Evolutionary conservation across 2,329 filamentous ascomycete genomes (phyloP).

Genomic region (Fusarium sp.): DNA sequence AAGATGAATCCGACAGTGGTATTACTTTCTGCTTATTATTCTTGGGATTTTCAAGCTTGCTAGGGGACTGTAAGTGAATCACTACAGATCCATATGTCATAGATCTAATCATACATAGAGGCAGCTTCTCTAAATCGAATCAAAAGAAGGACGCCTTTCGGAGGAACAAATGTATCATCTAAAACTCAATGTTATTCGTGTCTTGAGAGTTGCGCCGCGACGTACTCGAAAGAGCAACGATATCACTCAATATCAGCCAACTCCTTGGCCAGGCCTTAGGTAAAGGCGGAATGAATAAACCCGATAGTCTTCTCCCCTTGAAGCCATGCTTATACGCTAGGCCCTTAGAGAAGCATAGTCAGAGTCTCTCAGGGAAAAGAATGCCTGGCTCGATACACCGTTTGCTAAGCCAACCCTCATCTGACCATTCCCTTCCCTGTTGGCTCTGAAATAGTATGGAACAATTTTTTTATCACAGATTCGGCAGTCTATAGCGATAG

Average conservation of each 20-base stretch:
- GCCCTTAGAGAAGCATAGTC: not conserved
- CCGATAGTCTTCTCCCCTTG: not conserved
- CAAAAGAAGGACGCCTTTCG: not conserved
- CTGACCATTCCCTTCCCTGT: slow-evolving; percentile 21
- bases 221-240: not conserved
- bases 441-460: slow-evolving; percentile 17
- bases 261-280: not conserved
- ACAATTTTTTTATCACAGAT: not conserved
- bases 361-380: slow-evolving; percentile 12
- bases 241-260: not conserved
- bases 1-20: not conserved
- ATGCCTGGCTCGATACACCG: not conserved
- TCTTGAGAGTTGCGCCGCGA: not conserved
- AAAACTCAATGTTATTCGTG: not conserved
- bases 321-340: not conserved
- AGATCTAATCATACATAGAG: not conserved
- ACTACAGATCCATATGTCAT: not conserved
- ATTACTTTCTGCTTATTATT: not conserved
- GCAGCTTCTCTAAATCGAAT: not conserved
- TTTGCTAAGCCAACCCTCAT: slow-evolving; percentile 31
- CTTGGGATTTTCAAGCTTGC: not conserved
- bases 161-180: not conserved
- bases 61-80: not conserved
- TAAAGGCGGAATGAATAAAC: not conserved
- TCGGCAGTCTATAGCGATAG: not conserved